Conservation (phyloP, 2,329 filamentous ascomycete genomes). For the Lachnellula occidentalis region DNA sequence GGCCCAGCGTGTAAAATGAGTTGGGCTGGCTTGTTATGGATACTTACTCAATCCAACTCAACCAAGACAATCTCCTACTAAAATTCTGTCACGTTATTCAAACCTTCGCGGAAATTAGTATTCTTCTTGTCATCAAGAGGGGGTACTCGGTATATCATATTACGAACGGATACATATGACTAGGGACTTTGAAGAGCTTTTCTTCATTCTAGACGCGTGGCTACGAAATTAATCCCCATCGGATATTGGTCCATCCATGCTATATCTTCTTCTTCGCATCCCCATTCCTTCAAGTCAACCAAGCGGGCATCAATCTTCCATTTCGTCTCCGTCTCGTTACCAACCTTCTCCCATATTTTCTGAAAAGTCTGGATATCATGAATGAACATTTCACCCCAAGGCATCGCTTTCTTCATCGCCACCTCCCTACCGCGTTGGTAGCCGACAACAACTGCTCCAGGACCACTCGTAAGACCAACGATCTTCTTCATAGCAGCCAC, state of each 20-base stretch:
- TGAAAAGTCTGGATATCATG: conserved; percentile 11
- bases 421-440: conserved; percentile 20
- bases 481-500: conserved; percentile 26
- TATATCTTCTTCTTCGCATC: too few relatives aligned
- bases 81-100: too few relatives aligned
- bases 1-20: too few relatives aligned
- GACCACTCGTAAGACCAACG: conserved; percentile 10
- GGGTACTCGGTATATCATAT: too few relatives aligned
- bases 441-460: neutral
- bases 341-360: conserved; percentile 14
- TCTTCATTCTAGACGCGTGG: neutral
- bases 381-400: neutral
- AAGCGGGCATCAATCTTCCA: conserved; percentile 3
- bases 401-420: neutral
- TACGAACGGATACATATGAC: too few relatives aligned
- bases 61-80: too few relatives aligned
- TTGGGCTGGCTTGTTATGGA: too few relatives aligned
- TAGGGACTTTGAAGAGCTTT: neutral
- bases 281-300: neutral
- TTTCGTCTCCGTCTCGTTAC: conserved; percentile 15
- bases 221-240: too few relatives aligned
- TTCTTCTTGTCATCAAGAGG: too few relatives aligned
- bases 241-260: too few relatives aligned
- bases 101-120: too few relatives aligned
- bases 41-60: too few relatives aligned